A percentile compares a stretch with the other conserved stretches of the same genome.
Conservation (phyloP, 257 asterid genomes). For the Solanum neorickii region DNA sequence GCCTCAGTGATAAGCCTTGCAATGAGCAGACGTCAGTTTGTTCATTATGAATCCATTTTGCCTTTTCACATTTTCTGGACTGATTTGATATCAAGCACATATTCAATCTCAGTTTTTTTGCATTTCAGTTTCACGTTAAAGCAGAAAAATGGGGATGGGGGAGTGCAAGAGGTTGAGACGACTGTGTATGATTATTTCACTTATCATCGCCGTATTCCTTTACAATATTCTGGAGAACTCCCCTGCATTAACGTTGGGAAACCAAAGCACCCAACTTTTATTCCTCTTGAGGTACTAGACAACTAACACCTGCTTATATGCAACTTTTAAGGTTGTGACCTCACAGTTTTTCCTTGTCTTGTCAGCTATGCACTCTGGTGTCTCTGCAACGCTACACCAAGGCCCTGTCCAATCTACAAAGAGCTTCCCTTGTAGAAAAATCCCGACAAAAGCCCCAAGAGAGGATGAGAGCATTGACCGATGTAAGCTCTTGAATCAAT, state of each 20-base stretch:
- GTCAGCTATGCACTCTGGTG: constrained; percentile 48
- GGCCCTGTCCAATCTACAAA: constrained; percentile 39
- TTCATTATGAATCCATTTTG: background rate
- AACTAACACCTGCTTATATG: background rate
- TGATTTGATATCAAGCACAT: background rate
- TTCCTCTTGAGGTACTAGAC: constrained; percentile 52
- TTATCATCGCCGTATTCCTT: constrained; percentile 11
- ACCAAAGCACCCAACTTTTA: constrained; percentile 47
- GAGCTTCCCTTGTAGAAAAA: constrained; percentile 66
- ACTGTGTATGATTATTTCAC: constrained; percentile 53
- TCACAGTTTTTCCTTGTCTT: background rate
- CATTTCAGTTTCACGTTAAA: constrained; percentile 35
- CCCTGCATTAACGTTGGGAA: constrained; percentile 69
- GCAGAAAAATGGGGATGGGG: constrained; percentile 21
- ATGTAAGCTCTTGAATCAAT: constrained; percentile 14
- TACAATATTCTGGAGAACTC: constrained; percentile 27
- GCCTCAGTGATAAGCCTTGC: constrained; percentile 48
- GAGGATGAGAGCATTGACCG: constrained; percentile 38
- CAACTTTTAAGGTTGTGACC: background rate
- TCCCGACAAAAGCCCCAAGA: constrained; percentile 66
- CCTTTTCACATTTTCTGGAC: background rate
- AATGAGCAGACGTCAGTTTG: constrained; percentile 35
- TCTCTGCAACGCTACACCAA: constrained; percentile 68
- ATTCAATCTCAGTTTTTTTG: background rate
- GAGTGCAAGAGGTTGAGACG: constrained; percentile 16